These are phyloP conservation scores for Eucalyptus polyanthemos DNA, from an alignment of 345 rosid species.

Conservation along the genomic window DNA sequence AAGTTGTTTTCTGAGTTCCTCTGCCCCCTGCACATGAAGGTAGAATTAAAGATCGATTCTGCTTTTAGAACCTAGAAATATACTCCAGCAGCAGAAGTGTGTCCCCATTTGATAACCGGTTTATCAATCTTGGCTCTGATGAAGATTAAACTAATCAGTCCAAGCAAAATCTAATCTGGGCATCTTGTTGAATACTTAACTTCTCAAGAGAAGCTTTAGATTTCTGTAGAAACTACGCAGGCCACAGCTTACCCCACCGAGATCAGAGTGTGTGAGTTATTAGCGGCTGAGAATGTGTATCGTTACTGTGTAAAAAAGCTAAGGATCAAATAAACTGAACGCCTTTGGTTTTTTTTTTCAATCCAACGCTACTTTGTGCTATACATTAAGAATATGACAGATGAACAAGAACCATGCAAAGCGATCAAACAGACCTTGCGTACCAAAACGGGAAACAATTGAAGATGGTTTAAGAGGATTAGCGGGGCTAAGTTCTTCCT, in stretches of 20 bases:
- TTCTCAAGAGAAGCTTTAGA: neutral
- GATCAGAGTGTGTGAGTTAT: neutral
- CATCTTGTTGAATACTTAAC: neutral
- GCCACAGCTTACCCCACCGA: neutral
- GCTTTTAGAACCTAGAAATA: neutral
- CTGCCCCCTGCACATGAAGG: neutral
- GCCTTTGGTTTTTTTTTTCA: neutral
- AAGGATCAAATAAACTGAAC: neutral
- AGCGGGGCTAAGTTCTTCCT: neutral
- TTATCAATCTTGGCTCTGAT: neutral
- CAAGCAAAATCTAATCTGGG: neutral
- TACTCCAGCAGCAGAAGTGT: neutral
- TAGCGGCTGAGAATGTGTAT: neutral
- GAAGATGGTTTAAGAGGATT: neutral
- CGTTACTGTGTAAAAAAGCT: neutral
- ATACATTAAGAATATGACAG: neutral
- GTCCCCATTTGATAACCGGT: neutral
- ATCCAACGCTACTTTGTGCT: neutral
- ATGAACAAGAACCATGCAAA: neutral
- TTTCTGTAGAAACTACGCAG: neutral
- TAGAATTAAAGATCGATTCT: neutral
- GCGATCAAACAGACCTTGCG: neutral
- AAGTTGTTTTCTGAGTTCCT: neutral
- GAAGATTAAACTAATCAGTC: neutral
- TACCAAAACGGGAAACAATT: neutral